phyloP scores from a whole-genome alignment of 78 protist genomes.

The Dictyostelium discoideum region DNA sequence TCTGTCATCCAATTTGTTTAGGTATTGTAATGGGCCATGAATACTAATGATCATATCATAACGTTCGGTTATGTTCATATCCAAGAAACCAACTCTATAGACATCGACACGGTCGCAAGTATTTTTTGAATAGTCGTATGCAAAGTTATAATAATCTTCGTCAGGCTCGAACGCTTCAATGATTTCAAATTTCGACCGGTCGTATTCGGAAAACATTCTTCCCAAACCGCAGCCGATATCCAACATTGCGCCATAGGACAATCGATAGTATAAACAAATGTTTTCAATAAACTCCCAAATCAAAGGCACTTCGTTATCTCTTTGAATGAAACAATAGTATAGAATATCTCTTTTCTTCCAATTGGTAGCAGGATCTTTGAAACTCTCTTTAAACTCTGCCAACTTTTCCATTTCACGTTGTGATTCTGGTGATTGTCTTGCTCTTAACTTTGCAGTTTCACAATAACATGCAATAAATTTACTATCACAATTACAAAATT shows the following conservation, averaged over 20 bases:
- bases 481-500: neutral
- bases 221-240: conserved; percentile 73
- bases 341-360: conserved; percentile 75
- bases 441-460: neutral
- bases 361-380: neutral
- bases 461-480: neutral
- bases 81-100: conserved; percentile 29
- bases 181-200: neutral
- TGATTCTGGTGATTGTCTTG: neutral
- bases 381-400: neutral
- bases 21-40: conserved; percentile 73
- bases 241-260: neutral
- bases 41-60: conserved; percentile 15
- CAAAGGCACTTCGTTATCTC: neutral
- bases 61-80: neutral
- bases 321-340: conserved; percentile 66
- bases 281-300: conserved; percentile 32
- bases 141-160: conserved; percentile 32
- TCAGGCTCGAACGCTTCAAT: conserved; percentile 72
- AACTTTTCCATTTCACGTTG: neutral
- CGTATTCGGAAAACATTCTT: conserved; percentile 53
- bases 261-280: neutral
- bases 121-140: conserved; percentile 32
- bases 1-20: conserved; percentile 13
- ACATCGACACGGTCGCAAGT: conserved; percentile 38